phyloP scores from a whole-genome alignment of 805 yeast genomes.

The Pichia occidentalis region DNA sequence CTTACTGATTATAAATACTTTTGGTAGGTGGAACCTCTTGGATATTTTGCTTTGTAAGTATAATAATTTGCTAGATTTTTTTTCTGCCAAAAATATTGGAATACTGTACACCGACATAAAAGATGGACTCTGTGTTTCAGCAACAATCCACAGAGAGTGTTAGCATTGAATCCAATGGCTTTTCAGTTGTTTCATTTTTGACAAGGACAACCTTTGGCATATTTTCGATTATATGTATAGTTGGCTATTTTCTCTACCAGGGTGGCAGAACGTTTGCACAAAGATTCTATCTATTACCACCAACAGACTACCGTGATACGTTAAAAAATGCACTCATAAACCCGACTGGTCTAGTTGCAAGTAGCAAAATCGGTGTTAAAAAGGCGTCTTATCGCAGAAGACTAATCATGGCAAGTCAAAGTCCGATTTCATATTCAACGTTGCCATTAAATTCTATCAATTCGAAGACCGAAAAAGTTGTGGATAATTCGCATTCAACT shows the following conservation, averaged over 20 bases:
- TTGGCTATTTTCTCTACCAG: slow-evolving; percentile 13
- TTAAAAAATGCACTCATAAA: slow-evolving; percentile 18
- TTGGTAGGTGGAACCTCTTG: no score
- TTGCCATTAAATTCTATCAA: slow-evolving; percentile 22
- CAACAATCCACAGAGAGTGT: neutral
- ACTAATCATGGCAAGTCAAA: slow-evolving; percentile 25
- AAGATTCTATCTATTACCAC: slow-evolving; percentile 26
- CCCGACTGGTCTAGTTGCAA: slow-evolving; percentile 17
- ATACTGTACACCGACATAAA: no score
- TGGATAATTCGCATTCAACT: slow-evolving; percentile 14
- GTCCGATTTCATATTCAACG: slow-evolving; percentile 31
- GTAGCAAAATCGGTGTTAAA: slow-evolving; percentile 23
- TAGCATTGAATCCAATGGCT: no score
- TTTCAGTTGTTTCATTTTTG: neutral
- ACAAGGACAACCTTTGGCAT: no score
- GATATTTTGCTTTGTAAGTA: no score
- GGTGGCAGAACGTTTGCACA: slow-evolving; percentile 17
- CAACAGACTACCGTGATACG: slow-evolving; percentile 23
- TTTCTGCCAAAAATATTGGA: no score
- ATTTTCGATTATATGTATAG: neutral
- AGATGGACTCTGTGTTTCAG: neutral
- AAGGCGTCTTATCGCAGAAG: slow-evolving; percentile 26
- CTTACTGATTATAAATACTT: no score
- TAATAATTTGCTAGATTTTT: no score
- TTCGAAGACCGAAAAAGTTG: neutral